Base-by-base conservation (phyloP, 352 stramenopile species). In the Globisporangium alternatum region DNA sequence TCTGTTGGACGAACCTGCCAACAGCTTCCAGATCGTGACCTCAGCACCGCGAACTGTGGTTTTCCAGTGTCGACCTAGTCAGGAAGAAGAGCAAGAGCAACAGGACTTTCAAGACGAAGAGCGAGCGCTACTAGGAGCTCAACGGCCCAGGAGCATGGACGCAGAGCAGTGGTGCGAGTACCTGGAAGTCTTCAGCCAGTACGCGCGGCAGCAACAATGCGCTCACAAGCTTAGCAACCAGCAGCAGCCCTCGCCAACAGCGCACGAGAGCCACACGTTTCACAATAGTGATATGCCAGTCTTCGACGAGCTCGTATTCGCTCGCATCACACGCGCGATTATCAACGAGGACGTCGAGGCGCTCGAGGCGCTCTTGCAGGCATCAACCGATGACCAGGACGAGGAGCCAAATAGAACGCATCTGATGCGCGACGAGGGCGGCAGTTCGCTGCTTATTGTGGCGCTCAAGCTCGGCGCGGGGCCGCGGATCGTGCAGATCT, bases 141-240 rank as follows among this genome's bases (percentile, higher is more conserved):
- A 17, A 0, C 22, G 10, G 8, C 4, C 43, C 15, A 39, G 15
- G 5, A 31, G 7, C 37, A 62, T 79, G 35, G 64, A 69, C 13
- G 77, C 75, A 9, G 60, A 45, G 28, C 75, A 84, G 55, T 87
- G 78, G 78, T 69, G 70, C 64, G 78, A 84, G 51, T 87, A 84
- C 66, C 56, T 87, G 22, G 41, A 70, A 21, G 67, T 80, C 53
- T 71, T 87, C 47, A 81, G 74, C 62, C 75, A 67, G 35, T 87
- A 76, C 39, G 64, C 78, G 12, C 67, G 65, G 2, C 52, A 71
- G 56, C 64, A 64, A 21, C 64, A 64, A 21, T 25, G 33, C 6
- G 5, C 8, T 25, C 49, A 41, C 15, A 39, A 33, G 56, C 31
- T 15, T 28, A 64, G 15, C 4, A 68, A 28, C n/a, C 65, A 66